Percentiles rank a stretch among this genome's conserved stretches.
Conservation (phyloP, 345 rosid species). For the Eucalyptus curtisii region DNA sequence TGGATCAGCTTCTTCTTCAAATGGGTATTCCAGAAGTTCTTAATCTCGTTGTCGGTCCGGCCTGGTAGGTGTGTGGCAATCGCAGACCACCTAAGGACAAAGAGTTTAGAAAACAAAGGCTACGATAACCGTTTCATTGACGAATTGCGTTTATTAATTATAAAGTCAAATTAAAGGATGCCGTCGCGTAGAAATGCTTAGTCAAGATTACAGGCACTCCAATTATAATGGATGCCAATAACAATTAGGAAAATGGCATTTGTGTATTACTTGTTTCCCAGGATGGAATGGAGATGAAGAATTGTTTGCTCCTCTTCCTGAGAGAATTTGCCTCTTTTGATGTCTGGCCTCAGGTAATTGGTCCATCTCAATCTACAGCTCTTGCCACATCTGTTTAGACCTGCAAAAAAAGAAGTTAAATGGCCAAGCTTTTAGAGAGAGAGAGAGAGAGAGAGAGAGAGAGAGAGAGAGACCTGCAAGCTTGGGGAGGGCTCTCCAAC, state of each 20-base stretch:
- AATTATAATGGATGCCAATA: neutral
- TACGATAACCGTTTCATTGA: neutral
- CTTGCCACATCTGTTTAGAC: slow-evolving; percentile 75
- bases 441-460: neutral
- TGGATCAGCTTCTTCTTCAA: slow-evolving; percentile 28
- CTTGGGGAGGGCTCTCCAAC: slow-evolving; percentile 65
- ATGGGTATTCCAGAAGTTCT: slow-evolving; percentile 5
- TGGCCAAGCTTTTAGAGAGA: neutral
- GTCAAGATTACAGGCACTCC: neutral
- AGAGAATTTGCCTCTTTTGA: slow-evolving; percentile 75
- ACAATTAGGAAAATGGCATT: neutral
- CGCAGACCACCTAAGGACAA: neutral
- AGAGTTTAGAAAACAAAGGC: neutral
- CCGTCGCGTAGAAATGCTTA: neutral
- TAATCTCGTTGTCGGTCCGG: slow-evolving; percentile 1
- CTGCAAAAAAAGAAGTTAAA: slow-evolving; percentile 9
- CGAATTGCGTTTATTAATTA: neutral
- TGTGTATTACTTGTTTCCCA: slow-evolving; percentile 54
- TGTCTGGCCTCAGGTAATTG: slow-evolving; percentile 69
- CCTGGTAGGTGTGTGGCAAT: slow-evolving; percentile 1
- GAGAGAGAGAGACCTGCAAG: slow-evolving; percentile 24
- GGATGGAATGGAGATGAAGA: slow-evolving; percentile 66
- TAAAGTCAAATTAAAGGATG: neutral
- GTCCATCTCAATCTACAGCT: slow-evolving; percentile 85
- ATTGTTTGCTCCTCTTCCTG: slow-evolving; percentile 71